These are phyloP conservation scores for Collybia mongolica DNA, from an alignment of 768 basidiomycete species.

Conservation along the genomic window DNA sequence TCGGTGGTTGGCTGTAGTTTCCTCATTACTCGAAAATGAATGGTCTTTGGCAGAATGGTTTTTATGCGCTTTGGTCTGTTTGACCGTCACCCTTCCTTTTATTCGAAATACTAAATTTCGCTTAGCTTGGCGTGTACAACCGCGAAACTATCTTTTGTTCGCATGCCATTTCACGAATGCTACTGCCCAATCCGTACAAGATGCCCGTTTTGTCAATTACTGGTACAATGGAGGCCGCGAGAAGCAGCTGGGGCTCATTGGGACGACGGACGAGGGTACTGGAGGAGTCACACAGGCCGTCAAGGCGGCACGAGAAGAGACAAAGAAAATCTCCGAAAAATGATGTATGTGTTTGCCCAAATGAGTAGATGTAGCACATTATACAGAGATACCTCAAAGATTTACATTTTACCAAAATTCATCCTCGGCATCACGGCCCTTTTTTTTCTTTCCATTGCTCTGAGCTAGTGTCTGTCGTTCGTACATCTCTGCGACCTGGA, in stretches of 20 bases:
- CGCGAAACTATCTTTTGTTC: slow-evolving; percentile 94
- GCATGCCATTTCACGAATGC: slow-evolving; percentile 93
- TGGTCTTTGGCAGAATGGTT: slow-evolving; percentile 47
- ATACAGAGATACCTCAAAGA: slow-evolving; percentile 10
- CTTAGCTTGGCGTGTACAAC: slow-evolving; percentile 91
- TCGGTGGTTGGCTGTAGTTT: slow-evolving; percentile 20
- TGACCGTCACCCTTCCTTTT: neutral
- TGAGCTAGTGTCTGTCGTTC: slow-evolving; percentile 83
- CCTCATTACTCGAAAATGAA: slow-evolving; percentile 9
- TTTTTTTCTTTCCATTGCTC: slow-evolving; percentile 67
- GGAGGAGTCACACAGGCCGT: slow-evolving; percentile 48
- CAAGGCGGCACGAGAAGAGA: slow-evolving; percentile 40
- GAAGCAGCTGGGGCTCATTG: slow-evolving; percentile 48
- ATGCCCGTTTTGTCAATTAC: slow-evolving; percentile 83
- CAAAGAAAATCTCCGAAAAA: slow-evolving; percentile 30
- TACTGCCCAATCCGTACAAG: slow-evolving; percentile 82
- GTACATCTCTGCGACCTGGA: slow-evolving; percentile 92
- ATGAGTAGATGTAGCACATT: slow-evolving; percentile 19
- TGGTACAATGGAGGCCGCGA: slow-evolving; percentile 91
- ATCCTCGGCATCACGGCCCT: slow-evolving; percentile 69
- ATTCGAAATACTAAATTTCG: slow-evolving; percentile 2
- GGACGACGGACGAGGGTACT: slow-evolving; percentile 17
- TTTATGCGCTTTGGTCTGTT: slow-evolving; percentile 93
- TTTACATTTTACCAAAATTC: slow-evolving; percentile 64
- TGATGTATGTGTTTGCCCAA: slow-evolving; percentile 17